Evolutionary conservation across 176 grass and related monocot genomes (phyloP).

Genomic region (Oryza nivara): DNA sequence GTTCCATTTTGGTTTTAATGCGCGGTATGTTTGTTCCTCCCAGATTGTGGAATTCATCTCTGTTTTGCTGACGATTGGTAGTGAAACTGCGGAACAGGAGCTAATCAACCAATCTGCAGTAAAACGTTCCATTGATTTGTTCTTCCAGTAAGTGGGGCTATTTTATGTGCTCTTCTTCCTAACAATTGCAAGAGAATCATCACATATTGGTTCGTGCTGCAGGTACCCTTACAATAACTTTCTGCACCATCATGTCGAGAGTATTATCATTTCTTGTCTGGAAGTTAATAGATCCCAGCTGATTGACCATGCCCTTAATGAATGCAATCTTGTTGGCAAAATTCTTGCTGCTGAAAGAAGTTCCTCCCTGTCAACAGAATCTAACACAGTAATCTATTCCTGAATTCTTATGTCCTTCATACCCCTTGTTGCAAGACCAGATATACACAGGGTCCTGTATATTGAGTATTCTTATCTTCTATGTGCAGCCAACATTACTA

Average conservation of each 20-base stretch:
- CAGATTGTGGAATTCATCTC: slow-evolving; percentile 94
- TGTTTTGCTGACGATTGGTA: slow-evolving; percentile 78
- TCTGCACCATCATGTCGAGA: slow-evolving; percentile 82
- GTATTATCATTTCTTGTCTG: slow-evolving; percentile 72
- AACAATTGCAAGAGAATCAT: not conserved
- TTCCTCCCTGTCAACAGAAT: slow-evolving; percentile 47
- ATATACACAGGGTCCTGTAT: not conserved
- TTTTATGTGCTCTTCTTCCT: not conserved
- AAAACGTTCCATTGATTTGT: slow-evolving; percentile 64
- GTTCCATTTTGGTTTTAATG: slow-evolving; percentile 27
- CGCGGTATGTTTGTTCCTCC: slow-evolving; percentile 33
- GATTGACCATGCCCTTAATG: slow-evolving; percentile 74
- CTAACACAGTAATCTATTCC: slow-evolving; percentile 51
- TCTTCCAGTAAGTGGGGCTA: slow-evolving; percentile 73
- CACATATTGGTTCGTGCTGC: slow-evolving; percentile 27
- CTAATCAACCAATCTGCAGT: slow-evolving; percentile 73
- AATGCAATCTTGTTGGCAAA: slow-evolving; percentile 67
- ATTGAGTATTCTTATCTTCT: slow-evolving; percentile 25
- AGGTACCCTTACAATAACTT: slow-evolving; percentile 93
- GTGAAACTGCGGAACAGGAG: slow-evolving; percentile 71
- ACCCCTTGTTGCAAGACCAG: slow-evolving; percentile 3
- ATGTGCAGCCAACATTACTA: slow-evolving; percentile 53
- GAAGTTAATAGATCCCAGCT: slow-evolving; percentile 62
- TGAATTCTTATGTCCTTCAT: slow-evolving; percentile 8
- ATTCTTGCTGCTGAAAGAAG: slow-evolving; percentile 67